A percentile compares a stretch with the other conserved stretches of the same genome.
Evolutionary conservation across 169 alveolate genomes (phyloP).

Genomic region (Babesia sp.): DNA sequence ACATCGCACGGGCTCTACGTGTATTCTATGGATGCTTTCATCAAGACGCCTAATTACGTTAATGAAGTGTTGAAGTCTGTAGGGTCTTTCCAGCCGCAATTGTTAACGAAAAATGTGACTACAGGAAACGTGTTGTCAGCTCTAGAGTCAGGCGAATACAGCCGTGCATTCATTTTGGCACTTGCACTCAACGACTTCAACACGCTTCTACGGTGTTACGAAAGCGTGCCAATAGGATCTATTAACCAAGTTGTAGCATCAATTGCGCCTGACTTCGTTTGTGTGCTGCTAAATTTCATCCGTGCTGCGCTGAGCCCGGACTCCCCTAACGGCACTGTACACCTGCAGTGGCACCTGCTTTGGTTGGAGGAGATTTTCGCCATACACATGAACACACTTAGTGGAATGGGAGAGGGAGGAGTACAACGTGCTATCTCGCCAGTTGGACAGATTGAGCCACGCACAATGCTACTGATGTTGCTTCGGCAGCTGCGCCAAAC

Average conservation of each 20-base stretch:
- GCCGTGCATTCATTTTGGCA: slow-evolving; percentile 74
- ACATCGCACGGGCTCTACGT: slow-evolving; percentile 66
- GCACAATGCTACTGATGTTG: slow-evolving; percentile 62
- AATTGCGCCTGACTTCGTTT: slow-evolving; percentile 40
- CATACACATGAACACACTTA: slow-evolving; percentile 43
- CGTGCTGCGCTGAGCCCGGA: slow-evolving; percentile 47
- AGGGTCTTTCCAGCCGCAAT: slow-evolving; percentile 74
- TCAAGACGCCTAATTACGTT: slow-evolving; percentile 45
- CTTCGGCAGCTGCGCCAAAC: slow-evolving; percentile 62
- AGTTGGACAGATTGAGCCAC: slow-evolving; percentile 31
- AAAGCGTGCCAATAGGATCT: slow-evolving; percentile 65
- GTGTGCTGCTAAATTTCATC: slow-evolving; percentile 56
- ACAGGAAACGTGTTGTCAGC: slow-evolving; percentile 60
- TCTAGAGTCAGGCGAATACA: slow-evolving; percentile 70
- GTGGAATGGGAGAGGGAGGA: slow-evolving; percentile 5
- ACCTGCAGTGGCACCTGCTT: slow-evolving; percentile 53
- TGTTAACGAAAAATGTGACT: slow-evolving; percentile 80
- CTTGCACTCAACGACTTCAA: slow-evolving; percentile 81
- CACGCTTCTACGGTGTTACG: slow-evolving; percentile 70
- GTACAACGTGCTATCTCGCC: neutral
- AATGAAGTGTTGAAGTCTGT: slow-evolving; percentile 56
- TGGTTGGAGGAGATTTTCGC: slow-evolving; percentile 60
- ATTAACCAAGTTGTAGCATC: slow-evolving; percentile 53
- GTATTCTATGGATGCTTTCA: slow-evolving; percentile 50
- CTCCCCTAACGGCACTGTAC: slow-evolving; percentile 60